phyloP scores from a whole-genome alignment of 208 protist genomes.

The Acanthamoeba polyphaga region DNA sequence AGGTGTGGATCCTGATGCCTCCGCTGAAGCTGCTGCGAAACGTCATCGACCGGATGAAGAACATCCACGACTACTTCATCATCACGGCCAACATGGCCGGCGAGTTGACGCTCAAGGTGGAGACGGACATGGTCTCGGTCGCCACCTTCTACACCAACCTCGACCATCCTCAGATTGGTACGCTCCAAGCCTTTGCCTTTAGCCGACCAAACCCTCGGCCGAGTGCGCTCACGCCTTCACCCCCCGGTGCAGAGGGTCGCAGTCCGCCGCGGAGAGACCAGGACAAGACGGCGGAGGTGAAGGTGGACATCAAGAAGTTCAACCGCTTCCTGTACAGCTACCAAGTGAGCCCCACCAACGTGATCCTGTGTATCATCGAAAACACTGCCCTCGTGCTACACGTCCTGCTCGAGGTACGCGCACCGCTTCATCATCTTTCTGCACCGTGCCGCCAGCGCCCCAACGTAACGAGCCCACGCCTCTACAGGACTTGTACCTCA shows the following conservation, averaged over 20 bases:
- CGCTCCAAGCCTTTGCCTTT: background rate
- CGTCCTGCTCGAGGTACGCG: conserved; percentile 63
- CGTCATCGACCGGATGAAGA: conserved; percentile 84
- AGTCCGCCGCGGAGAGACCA: conserved; percentile 68
- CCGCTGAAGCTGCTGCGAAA: conserved; percentile 79
- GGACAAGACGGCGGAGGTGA: conserved; percentile 76
- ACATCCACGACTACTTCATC: conserved; percentile 79
- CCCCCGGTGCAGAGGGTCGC: conserved; percentile 74
- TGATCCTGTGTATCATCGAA: conserved; percentile 70
- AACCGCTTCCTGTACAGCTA: conserved; percentile 77
- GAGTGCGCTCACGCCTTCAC: too few species aligned
- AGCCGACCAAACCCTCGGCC: background rate
- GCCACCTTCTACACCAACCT: conserved; percentile 81
- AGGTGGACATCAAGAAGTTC: conserved; percentile 78
- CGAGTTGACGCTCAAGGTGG: conserved; percentile 79
- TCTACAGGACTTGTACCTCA: conserved; percentile 6
- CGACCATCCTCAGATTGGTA: conserved; percentile 77
- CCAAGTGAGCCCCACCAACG: conserved; percentile 70
- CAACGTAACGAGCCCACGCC: too few species aligned
- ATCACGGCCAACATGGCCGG: conserved; percentile 80
- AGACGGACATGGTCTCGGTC: conserved; percentile 79
- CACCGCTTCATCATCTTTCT: background rate
- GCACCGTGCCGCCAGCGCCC: too few species aligned
- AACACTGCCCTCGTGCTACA: conserved; percentile 65
- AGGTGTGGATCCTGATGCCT: conserved; percentile 80